phyloP scores from a whole-genome alignment of 768 basidiomycete genomes.

The Kwoniella sp. region DNA sequence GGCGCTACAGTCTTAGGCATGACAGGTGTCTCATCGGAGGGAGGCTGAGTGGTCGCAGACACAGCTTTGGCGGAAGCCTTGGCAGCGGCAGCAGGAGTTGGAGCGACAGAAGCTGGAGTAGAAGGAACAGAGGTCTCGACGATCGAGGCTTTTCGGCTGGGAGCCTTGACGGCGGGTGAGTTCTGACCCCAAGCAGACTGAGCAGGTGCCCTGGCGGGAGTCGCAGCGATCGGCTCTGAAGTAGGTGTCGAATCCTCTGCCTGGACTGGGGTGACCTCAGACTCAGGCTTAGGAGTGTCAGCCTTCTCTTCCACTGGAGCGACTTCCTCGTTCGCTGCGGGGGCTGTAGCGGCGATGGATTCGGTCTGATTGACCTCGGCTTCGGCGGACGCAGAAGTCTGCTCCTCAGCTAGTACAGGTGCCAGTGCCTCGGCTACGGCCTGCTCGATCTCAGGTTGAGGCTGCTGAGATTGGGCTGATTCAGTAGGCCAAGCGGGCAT shows the following conservation, averaged over 20 bases:
- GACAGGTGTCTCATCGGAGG: slow-evolving; percentile 1
- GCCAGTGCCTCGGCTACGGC: slow-evolving; percentile 27
- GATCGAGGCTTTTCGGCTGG: slow-evolving; percentile 31
- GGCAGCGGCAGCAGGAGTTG: slow-evolving; percentile 62
- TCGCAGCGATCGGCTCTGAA: slow-evolving; percentile 36
- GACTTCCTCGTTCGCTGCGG: background rate
- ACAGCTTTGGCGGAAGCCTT: slow-evolving; percentile 28
- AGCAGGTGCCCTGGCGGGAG: slow-evolving; percentile 34
- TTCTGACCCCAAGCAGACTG: slow-evolving; percentile 41
- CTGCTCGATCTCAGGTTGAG: slow-evolving; percentile 21
- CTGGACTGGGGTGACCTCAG: slow-evolving; percentile 2
- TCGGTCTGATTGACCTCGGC: background rate
- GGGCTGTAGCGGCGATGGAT: slow-evolving; percentile 13
- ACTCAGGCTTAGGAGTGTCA: slow-evolving; percentile 11
- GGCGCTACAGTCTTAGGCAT: slow-evolving; percentile 24
- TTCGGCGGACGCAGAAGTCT: background rate
- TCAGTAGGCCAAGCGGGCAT: slow-evolving; percentile 20
- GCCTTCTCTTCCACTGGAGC: background rate
- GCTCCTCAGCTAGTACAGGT: slow-evolving; percentile 14
- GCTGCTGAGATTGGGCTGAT: slow-evolving; percentile 35
- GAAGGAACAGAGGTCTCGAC: slow-evolving; percentile 34
- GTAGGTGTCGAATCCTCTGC: slow-evolving; percentile 41
- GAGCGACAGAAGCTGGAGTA: slow-evolving; percentile 37
- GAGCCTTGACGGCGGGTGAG: slow-evolving; percentile 20
- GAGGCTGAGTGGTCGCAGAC: slow-evolving; percentile 11